Evolutionary conservation across 1,139 yeast species (phyloP), one percentile per base, ranked within the genome.

Genomic region (Blastobotrys capitulatus): DNA sequence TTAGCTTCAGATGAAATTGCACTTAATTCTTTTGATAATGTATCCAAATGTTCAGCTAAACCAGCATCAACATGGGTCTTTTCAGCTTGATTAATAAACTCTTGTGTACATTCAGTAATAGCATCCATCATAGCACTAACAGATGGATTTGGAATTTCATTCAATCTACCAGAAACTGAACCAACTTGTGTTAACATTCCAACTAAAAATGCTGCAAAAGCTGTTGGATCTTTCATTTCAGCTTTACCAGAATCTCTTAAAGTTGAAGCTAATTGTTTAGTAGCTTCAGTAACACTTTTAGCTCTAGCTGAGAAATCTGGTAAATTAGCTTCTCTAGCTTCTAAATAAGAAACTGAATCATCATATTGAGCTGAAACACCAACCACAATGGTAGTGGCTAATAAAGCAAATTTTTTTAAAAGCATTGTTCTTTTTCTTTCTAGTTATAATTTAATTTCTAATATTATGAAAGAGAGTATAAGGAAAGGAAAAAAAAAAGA

Each of bases 41-140:
- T 9, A 18, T 42, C 16, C 27, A 38, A 38, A 31, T 13, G 4
- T 13, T 27, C 6, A 25, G 36, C 3, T 10, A 15, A 18, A 15
- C 29, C 32, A 2, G 44, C 37, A n/a, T n/a, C 37, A 16, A n/a
- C 20, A 18, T 15, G 18, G 16, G 7, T 18, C 2, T 42, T 22
- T 10, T 10, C 12, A 3, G n/a, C n/a, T 6, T 29, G 32, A 6
- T n/a, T 15, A 13, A n/a, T 13, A 34, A 42, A 32, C 3, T 40
- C 63, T 54, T 62, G 64, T 13, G 61, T 62, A 37, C 67, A 66
- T 47, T 63, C 64, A 42, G 63, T 59, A 5, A 64, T 52, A 18
- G 64, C 54, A 47, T 62, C 57, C 38, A 61, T 49, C 27, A 52
- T 46, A 29, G 51, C 46, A 4, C 16, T 29, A 32, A 34, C 20